These are phyloP conservation scores for Sarocladium kiliense DNA, from an alignment of 2,329 filamentous ascomycete species.

Conservation along the genomic window DNA sequence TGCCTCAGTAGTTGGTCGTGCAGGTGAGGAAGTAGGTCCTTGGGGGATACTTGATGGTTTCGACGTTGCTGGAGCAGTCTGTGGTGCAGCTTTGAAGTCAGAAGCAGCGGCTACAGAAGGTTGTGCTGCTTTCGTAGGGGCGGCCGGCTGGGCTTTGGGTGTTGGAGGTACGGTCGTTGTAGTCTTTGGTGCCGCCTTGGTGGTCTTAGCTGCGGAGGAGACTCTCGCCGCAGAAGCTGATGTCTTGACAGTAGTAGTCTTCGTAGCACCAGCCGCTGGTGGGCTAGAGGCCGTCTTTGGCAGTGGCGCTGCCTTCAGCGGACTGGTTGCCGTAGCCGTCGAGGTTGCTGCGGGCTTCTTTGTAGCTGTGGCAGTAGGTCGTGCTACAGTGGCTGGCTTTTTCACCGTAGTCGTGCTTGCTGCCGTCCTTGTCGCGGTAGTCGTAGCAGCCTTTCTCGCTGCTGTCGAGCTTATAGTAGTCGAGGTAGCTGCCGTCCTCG, in stretches of 20 bases:
- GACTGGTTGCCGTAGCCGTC: background rate
- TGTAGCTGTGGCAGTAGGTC: background rate
- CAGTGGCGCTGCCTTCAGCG: background rate
- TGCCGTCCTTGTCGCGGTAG: background rate
- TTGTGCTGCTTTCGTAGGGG: background rate
- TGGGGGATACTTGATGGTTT: background rate
- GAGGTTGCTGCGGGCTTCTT: background rate
- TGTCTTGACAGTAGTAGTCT: background rate
- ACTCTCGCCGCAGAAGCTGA: background rate
- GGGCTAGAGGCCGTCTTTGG: background rate
- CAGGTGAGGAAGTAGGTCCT: background rate
- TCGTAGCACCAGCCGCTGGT: background rate
- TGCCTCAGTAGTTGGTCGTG: background rate
- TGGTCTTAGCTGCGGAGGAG: background rate
- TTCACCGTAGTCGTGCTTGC: background rate
- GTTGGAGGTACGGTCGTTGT: background rate
- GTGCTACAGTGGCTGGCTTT: too few relatives aligned
- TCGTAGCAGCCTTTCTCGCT: background rate
- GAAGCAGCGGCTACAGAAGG: background rate
- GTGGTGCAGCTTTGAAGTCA: background rate
- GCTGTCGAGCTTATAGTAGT: background rate
- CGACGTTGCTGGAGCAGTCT: background rate
- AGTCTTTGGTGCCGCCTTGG: background rate
- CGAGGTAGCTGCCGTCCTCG: background rate
- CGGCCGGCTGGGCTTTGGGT: background rate